These are phyloP conservation scores for Furcasterigmium furcatum DNA, from an alignment of 2,329 filamentous ascomycete species.

Conservation along the genomic window DNA sequence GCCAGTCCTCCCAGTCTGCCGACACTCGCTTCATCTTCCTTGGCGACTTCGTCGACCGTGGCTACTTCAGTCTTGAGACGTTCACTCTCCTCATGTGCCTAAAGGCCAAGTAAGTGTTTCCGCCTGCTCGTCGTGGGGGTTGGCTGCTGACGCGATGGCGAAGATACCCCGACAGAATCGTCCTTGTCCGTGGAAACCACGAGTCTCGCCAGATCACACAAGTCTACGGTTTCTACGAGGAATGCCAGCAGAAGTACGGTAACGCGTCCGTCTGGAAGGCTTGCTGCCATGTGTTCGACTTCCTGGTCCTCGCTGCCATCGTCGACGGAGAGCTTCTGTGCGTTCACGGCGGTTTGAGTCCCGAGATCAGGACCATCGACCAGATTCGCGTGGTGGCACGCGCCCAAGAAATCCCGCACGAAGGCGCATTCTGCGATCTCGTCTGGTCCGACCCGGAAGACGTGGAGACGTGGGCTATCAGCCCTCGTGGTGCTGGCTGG, in stretches of 20 bases:
- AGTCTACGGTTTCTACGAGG: conserved; percentile 98
- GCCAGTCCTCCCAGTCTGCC: conserved; percentile 40
- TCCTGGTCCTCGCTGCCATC: conserved; percentile 91
- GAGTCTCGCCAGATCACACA: conserved; percentile 97
- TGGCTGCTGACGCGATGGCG: conserved; percentile 14
- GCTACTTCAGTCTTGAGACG: conserved; percentile 96
- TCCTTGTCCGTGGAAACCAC: conserved; percentile 96
- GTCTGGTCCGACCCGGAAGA: conserved; percentile 99
- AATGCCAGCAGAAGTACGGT: conserved; percentile 96
- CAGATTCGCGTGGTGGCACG: conserved; percentile 98
- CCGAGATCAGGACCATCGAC: conserved; percentile 94
- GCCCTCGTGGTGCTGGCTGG: conserved; percentile 93
- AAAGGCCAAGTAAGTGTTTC: conserved; percentile 63
- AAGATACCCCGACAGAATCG: conserved; percentile 91
- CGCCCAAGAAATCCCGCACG: conserved; percentile 96
- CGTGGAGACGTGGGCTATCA: conserved; percentile 93
- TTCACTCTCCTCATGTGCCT: conserved; percentile 96
- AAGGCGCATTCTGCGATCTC: conserved; percentile 96
- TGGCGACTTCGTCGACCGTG: conserved; percentile 96
- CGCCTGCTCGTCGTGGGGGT: neutral
- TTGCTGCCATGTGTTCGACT: conserved; percentile 99
- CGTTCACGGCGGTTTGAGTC: conserved; percentile 87
- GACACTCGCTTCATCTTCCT: conserved; percentile 58
- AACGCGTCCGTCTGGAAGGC: conserved; percentile 99
- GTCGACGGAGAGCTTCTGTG: conserved; percentile 99